Evolutionary conservation across 176 grass and related monocot genomes (phyloP), one percentile per base, ranked within the genome.

Genomic region (Rhynchospora breviuscula): DNA sequence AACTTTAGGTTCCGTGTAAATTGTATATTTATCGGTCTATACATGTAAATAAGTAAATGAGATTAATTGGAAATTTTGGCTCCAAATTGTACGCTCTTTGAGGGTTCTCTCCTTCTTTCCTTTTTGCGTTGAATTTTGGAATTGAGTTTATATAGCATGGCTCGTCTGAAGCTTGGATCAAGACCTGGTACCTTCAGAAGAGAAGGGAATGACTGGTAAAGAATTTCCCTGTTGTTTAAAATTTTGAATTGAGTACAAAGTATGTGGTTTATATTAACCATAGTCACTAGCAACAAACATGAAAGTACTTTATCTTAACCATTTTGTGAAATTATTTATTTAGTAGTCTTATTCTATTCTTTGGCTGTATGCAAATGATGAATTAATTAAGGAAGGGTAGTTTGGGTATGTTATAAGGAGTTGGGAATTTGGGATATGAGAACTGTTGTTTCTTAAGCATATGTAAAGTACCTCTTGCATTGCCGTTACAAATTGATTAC

Each of bases 121-220:
- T 63, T 61, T 67, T 54, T 31, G 68, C 59, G 10, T 48, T 86
- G 2, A 22, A 76, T 35, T 29, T 59, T 72, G 84, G 66, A 54
- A 88, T 52, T 46, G 58, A 60, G 29, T 43, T 78, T 31, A 81
- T 72, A 17, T 8, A 25, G 86, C 5, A 94, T 94, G 91, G 88
- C 90, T 61, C 89, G 75, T 79, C 51, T 90, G 79, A 92, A 97
- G 80, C 83, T 97, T 75, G 91, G 91, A 85, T 90, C 94, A 43
- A 94, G 88, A 60, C 56, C 86, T 60, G 88, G 91, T 90, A 88
- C 82, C 61, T 92, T 97, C 79, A 90, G 64, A 87, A 91, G 86
- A 71, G 85, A 90, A 91, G 91, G 91, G 23, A 85, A 91, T 4
- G 69, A 89, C 70, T 92, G 91, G 91, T 97, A 97, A 18, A 85